Conservation (phyloP, 257 asterid species). For the Oldenlandia corymbosa region DNA sequence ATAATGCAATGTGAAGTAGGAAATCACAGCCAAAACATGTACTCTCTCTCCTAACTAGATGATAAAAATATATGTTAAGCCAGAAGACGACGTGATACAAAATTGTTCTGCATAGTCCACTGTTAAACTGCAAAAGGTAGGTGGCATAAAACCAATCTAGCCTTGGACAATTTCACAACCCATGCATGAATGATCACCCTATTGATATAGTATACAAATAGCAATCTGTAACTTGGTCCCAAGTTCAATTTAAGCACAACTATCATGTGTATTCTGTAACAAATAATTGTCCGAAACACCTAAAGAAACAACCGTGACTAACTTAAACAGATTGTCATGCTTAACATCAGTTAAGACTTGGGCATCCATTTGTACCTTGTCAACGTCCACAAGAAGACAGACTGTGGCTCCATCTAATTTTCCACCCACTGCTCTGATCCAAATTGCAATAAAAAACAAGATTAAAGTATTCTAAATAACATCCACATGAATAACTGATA, state of each 20-base stretch:
- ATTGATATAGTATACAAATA: neutral
- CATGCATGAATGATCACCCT: neutral
- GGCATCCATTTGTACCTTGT: conserved; percentile 10
- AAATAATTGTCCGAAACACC: neutral
- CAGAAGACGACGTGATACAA: neutral
- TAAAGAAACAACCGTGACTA: neutral
- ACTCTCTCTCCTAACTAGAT: neutral
- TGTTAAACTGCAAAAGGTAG: neutral
- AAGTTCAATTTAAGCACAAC: neutral
- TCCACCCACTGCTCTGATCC: conserved; percentile 23
- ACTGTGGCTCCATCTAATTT: conserved; percentile 14
- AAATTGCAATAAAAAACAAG: conserved; percentile 2
- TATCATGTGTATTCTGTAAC: neutral
- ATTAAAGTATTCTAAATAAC: neutral
- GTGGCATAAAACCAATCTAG: neutral
- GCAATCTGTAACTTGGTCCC: neutral
- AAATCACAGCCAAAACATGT: neutral
- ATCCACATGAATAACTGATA: neutral
- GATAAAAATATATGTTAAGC: neutral
- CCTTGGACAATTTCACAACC: neutral
- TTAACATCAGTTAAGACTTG: neutral
- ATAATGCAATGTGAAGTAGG: neutral
- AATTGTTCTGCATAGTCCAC: neutral
- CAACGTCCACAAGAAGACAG: conserved; percentile 21
- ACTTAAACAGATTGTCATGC: neutral